Percentiles rank a stretch among this genome's conserved stretches.
Conservation (phyloP, 441 rosid genomes). For the Raphanus hybrid region DNA sequence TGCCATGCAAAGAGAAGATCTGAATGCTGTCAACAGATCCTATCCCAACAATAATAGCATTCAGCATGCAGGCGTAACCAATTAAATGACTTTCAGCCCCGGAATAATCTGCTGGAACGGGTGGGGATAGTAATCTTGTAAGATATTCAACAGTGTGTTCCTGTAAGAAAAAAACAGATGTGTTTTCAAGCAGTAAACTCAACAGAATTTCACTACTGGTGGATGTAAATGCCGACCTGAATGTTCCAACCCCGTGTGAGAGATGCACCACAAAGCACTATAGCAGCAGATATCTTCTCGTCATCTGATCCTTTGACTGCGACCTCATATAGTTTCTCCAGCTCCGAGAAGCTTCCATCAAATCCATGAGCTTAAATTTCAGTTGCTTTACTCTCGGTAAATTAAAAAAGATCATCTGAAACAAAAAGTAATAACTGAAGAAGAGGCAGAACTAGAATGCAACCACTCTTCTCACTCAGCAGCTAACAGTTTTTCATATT, state of each 20-base stretch:
- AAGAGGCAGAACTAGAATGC: conserved; percentile 51
- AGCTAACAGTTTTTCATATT: not conserved
- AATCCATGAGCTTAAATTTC: conserved; percentile 74
- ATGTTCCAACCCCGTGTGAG: conserved; percentile 78
- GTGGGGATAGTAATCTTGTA: conserved; percentile 71
- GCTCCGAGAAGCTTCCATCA: conserved; percentile 88
- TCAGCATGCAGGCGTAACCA: conserved; percentile 64
- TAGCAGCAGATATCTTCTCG: conserved; percentile 76
- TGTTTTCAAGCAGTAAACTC: too few species aligned
- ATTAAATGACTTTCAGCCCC: conserved; percentile 62
- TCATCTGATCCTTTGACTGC: conserved; percentile 74
- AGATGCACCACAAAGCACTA: conserved; percentile 80
- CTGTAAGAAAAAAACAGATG: conserved; percentile 43
- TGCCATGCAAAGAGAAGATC: conserved; percentile 77
- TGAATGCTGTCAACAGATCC: conserved; percentile 76
- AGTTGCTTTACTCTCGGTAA: conserved; percentile 74
- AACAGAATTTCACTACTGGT: not conserved
- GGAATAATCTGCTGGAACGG: conserved; percentile 53
- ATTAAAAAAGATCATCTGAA: conserved; percentile 76
- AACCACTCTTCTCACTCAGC: conserved; percentile 9
- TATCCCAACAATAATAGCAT: conserved; percentile 71
- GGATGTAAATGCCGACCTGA: conserved; percentile 51
- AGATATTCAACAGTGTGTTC: conserved; percentile 68
- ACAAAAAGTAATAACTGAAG: conserved; percentile 71
- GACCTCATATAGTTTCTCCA: conserved; percentile 71